Base-by-base conservation (phyloP, 306 rosid genomes). In the Senna tora region DNA sequence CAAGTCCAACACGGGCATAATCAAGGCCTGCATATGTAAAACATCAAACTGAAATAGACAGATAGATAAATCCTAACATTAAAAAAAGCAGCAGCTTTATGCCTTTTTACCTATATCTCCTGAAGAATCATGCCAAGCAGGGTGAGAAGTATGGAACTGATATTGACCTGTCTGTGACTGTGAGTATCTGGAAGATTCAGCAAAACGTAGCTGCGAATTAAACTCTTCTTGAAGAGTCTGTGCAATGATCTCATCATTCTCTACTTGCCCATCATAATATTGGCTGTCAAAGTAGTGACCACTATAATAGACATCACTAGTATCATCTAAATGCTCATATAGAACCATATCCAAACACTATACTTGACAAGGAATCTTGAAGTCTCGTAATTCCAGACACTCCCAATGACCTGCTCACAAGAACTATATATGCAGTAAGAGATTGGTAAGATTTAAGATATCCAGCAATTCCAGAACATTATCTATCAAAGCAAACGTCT, bases 241-340 rank as follows among this genome's bases (percentile, higher is more conserved):
- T 6, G 96, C 96, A 82, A 93, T 88, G 67, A 84, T 77, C 83
- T 87, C 98, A 51, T 93, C 98, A 65, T 88, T 88, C 78, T 93
- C 90, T 51, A 90, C 84, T 75, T 80, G 74, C 72, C 68, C 82
- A 53, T 67, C 16, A 72, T 76, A 85, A 75, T 90, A 85, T 52
- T 82, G 76, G 79, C 41, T 74, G 51, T 87, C 87, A 56, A 53
- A 54, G 84, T 83, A 76, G 17, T 84, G 3, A 3, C 3, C 82
- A 72, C 64, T 87, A 28, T 47, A 59, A 51, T 82, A 81, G 60
- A 70, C 77, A 51, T 81, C 85, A 67, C 79, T 54, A 17, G 75
- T 73, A 75, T 84, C 74, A 21, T 84, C 97, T 19, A 97, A 77
- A 22, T 87, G 80, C 69, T 88, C 96, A 76, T 83, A 51, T 25